Conservation (phyloP, 2,329 filamentous ascomycete species). For the Curvularia sp. region DNA sequence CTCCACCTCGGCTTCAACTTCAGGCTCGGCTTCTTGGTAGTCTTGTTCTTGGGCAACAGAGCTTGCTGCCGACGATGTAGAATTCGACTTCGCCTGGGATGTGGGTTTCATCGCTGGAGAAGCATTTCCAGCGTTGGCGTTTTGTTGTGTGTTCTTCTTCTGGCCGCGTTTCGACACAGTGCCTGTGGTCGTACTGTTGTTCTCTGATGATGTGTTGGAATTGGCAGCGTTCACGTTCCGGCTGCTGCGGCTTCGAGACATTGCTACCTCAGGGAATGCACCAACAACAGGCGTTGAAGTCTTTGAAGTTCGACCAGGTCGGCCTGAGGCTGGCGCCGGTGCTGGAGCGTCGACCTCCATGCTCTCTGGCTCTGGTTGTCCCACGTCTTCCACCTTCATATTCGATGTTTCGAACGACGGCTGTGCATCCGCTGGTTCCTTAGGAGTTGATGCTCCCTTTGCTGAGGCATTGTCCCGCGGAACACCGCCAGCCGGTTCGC, state of each 20-base stretch:
- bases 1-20: constrained; percentile 43
- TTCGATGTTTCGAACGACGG: constrained; percentile 57
- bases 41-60: constrained; percentile 45
- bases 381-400: constrained; percentile 60
- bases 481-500: constrained; percentile 42
- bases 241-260: constrained; percentile 53
- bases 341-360: constrained; percentile 45
- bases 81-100: constrained; percentile 36
- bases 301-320: constrained; percentile 55
- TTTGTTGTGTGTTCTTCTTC: constrained; percentile 43
- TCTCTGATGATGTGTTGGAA: constrained; percentile 48
- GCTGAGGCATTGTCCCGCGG: constrained; percentile 32
- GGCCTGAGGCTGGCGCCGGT: constrained; percentile 39
- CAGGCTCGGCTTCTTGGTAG: constrained; percentile 37
- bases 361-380: constrained; percentile 53
- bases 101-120: constrained; percentile 39
- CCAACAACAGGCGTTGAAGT: constrained; percentile 57
- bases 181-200: constrained; percentile 47
- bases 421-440: constrained; percentile 37
- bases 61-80: constrained; percentile 43
- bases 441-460: constrained; percentile 41
- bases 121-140: constrained; percentile 27
- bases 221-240: constrained; percentile 50
- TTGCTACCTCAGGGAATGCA: constrained; percentile 52
- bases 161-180: constrained; percentile 45